phyloP scores from a whole-genome alignment of 2,329 filamentous ascomycete genomes.

The Blastomyces emzantsi region DNA sequence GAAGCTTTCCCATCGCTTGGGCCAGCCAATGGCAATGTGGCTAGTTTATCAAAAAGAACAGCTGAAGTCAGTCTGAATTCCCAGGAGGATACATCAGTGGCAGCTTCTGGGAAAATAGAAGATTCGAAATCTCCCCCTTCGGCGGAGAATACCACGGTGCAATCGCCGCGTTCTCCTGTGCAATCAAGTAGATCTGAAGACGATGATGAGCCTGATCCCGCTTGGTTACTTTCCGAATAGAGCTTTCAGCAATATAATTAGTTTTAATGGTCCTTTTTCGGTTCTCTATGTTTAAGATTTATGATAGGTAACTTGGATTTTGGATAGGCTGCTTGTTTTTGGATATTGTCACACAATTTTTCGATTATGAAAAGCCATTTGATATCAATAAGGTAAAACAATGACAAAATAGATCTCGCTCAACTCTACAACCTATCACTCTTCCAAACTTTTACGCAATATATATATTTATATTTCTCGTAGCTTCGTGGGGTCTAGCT shows the following conservation, averaged over 20 bases:
- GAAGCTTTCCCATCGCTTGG: slow-evolving; percentile 24
- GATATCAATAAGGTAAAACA: neutral
- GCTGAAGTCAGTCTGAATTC: neutral
- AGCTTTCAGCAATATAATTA: neutral
- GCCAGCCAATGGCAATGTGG: slow-evolving; percentile 4
- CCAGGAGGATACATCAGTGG: neutral
- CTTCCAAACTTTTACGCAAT: neutral
- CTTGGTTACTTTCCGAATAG: slow-evolving; percentile 31
- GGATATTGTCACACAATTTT: neutral
- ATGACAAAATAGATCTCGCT: neutral
- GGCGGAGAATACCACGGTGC: neutral
- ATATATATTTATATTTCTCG: neutral
- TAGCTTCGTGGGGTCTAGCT: neutral
- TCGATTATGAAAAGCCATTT: neutral
- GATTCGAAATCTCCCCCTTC: neutral
- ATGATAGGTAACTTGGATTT: neutral
- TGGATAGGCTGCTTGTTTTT: neutral
- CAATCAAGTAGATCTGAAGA: slow-evolving; percentile 25
- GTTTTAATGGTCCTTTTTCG: neutral
- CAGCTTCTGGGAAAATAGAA: neutral
- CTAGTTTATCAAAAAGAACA: neutral
- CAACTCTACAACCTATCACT: neutral
- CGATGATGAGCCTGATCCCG: slow-evolving; percentile 37
- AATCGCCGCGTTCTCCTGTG: neutral
- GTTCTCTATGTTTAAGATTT: neutral